Conservation (phyloP, 129 eudicot species). For the Ambrosia artemisiifolia region DNA sequence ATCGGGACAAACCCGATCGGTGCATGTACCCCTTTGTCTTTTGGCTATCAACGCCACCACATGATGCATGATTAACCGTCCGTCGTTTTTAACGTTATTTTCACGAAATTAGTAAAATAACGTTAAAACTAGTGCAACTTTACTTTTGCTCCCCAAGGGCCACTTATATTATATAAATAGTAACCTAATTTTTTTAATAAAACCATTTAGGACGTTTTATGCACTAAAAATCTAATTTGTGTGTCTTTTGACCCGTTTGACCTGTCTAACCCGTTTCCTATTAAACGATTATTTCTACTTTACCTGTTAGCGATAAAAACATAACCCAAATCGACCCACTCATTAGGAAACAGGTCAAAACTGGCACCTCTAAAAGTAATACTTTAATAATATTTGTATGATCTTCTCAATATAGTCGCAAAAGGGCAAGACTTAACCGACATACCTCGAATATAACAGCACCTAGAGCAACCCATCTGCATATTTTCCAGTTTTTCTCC, state of each 20-base stretch:
- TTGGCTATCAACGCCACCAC: no score
- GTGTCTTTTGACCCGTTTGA: not conserved
- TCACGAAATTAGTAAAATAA: no score
- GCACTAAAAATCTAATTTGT: not conserved
- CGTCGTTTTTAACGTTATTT: no score
- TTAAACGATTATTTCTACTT: not conserved
- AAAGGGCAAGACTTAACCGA: not conserved
- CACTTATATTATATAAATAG: no score
- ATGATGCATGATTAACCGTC: no score
- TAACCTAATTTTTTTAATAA: not conserved
- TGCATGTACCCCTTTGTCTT: no score
- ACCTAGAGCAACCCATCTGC: conserved; percentile 93
- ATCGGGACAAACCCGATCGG: no score
- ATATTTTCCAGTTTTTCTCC: conserved; percentile 64
- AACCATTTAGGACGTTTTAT: not conserved
- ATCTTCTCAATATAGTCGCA: not conserved
- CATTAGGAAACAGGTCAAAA: not conserved
- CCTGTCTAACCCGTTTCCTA: not conserved
- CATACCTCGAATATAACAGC: conserved; percentile 69
- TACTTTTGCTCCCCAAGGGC: no score
- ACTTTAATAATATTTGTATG: not conserved
- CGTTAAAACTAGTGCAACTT: no score
- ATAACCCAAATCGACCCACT: not conserved
- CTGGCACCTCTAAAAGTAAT: not conserved
- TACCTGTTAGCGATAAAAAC: not conserved